A percentile compares a stretch with the other conserved stretches of the same genome.
These are phyloP conservation scores for Phytophthora cryptogea DNA, from an alignment of 352 stramenopile species.

Conservation along the genomic window DNA sequence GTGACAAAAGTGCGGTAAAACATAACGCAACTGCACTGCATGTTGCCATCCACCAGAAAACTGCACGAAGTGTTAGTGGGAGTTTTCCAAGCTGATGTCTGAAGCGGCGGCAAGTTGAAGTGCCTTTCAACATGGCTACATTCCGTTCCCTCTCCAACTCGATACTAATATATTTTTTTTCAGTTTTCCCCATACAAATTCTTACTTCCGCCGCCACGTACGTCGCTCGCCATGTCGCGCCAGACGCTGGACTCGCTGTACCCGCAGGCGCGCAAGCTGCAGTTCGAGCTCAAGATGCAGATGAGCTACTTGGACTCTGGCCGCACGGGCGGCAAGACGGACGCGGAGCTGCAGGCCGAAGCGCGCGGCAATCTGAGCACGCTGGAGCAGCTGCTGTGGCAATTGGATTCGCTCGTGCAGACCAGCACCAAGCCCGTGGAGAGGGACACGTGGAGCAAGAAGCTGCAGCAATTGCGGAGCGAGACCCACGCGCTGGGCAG, in stretches of 20 bases:
- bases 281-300: constrained; percentile 91
- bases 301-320: constrained; percentile 84
- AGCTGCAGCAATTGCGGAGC: constrained; percentile 73
- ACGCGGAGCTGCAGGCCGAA: constrained; percentile 67
- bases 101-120: constrained; percentile 7
- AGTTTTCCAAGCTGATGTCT: too few relatives aligned
- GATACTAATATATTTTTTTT: constrained; percentile 6
- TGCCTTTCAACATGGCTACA: constrained; percentile 5
- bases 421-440: constrained; percentile 50
- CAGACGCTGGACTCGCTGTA: constrained; percentile 78
- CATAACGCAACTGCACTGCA: too few relatives aligned
- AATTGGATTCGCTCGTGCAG: constrained; percentile 82
- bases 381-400: constrained; percentile 79
- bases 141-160: constrained; percentile 7
- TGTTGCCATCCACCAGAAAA: too few relatives aligned
- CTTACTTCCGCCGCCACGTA: constrained; percentile 2
- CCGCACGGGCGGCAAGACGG: constrained; percentile 49
- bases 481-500: constrained; percentile 69
- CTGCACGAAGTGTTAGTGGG: too few relatives aligned
- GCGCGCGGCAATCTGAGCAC: constrained; percentile 71
- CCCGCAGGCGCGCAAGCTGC: constrained; percentile 79
- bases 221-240: neutral
- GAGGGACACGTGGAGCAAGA: constrained; percentile 82
- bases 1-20: too few relatives aligned
- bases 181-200: constrained; percentile 2